These are phyloP conservation scores for Fusarium devonianum DNA, from an alignment of 2,329 filamentous ascomycete species.

Conservation along the genomic window DNA sequence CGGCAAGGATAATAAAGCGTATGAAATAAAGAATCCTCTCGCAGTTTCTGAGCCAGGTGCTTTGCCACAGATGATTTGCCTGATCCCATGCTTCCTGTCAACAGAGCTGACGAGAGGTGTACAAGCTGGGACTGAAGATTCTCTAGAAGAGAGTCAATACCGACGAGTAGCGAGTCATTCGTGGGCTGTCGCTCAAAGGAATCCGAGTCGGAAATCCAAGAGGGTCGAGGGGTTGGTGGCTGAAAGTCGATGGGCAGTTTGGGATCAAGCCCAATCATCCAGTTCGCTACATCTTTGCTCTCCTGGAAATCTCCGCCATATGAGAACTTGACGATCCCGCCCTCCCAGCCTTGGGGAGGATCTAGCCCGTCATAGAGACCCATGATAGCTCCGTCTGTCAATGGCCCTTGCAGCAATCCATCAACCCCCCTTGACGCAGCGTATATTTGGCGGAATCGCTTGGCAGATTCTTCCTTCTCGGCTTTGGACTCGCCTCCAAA, in stretches of 20 bases:
- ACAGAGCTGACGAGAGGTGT: slow-evolving; percentile 85
- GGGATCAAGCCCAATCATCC: slow-evolving; percentile 80
- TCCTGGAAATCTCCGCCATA: slow-evolving; percentile 49
- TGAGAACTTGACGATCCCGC: slow-evolving; percentile 83
- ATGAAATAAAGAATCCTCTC: slow-evolving; percentile 77
- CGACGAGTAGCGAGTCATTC: slow-evolving; percentile 72
- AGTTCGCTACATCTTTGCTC: slow-evolving; percentile 61
- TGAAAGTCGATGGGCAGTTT: slow-evolving; percentile 80
- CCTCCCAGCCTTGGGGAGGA: slow-evolving; percentile 73
- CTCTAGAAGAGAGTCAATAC: slow-evolving; percentile 79
- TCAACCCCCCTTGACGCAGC: slow-evolving; percentile 60
- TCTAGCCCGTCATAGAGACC: slow-evolving; percentile 62
- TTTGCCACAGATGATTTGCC: slow-evolving; percentile 87
- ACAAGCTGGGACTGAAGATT: slow-evolving; percentile 79
- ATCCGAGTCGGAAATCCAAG: slow-evolving; percentile 57
- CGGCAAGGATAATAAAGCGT: slow-evolving; percentile 87
- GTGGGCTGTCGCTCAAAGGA: slow-evolving; percentile 63
- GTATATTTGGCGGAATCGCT: slow-evolving; percentile 76
- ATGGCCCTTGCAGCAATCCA: slow-evolving; percentile 78
- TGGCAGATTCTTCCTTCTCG: slow-evolving; percentile 78
- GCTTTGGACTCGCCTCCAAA: slow-evolving; percentile 89
- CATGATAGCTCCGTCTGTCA: slow-evolving; percentile 89
- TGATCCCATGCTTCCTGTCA: slow-evolving; percentile 88
- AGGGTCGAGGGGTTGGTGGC: slow-evolving; percentile 71
- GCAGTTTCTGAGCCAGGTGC: slow-evolving; percentile 75